A percentile compares a stretch with the other conserved stretches of the same genome.
phyloP scores from a whole-genome alignment of 83 land plant species.

The Picea mariana region DNA sequence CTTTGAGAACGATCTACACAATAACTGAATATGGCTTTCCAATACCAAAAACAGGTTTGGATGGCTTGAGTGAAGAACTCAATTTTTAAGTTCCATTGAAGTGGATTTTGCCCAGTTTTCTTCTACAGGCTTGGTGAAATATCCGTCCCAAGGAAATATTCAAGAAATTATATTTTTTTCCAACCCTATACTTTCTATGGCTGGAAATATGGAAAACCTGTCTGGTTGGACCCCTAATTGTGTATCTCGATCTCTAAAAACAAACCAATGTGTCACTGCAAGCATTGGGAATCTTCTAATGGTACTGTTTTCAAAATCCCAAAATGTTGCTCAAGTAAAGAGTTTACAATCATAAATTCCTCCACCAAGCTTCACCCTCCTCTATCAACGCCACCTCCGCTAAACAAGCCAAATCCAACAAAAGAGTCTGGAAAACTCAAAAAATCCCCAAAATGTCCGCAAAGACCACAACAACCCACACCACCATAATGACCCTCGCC shows the following conservation, averaged over 20 bases:
- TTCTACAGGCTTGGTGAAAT: slow-evolving; percentile 3
- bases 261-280: slow-evolving; percentile 7
- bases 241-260: slow-evolving; percentile 9
- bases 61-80: slow-evolving; percentile 13
- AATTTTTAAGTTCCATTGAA: not conserved
- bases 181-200: not conserved
- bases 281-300: not conserved
- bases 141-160: slow-evolving; percentile 9
- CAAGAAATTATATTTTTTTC: not conserved
- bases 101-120: slow-evolving; percentile 2
- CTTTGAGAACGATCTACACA: not conserved
- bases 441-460: no score
- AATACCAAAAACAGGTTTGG: slow-evolving; percentile 16
- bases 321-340: slow-evolving; percentile 2
- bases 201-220: not conserved
- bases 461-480: no score
- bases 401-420: no score
- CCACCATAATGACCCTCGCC: not conserved
- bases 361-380: no score
- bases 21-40: not conserved
- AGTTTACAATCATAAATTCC: not conserved
- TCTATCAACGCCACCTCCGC: no score
- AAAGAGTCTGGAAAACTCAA: no score
- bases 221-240: not conserved
- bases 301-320: not conserved